Evolutionary conservation across 208 protist genomes (phyloP).

Genomic region (Acanthamoeba royreba): DNA sequence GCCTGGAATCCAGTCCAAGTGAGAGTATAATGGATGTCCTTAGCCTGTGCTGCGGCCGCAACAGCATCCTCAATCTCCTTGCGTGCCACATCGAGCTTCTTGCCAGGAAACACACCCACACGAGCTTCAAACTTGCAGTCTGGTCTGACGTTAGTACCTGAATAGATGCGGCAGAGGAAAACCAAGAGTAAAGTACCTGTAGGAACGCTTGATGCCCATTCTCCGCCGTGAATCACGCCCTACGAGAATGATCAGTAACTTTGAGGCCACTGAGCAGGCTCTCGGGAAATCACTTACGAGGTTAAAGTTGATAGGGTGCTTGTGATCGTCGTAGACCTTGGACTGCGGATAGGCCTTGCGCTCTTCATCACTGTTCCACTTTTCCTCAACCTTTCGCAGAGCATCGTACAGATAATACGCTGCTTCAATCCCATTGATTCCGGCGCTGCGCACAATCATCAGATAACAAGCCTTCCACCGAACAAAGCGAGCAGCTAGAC

Average conservation of each 20-base stretch:
- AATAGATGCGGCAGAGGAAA: too few species aligned
- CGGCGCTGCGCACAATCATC: neutral
- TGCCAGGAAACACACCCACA: slow-evolving; percentile 64
- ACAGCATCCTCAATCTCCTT: slow-evolving; percentile 35
- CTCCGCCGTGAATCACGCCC: slow-evolving; percentile 64
- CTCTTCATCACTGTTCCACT: slow-evolving; percentile 56
- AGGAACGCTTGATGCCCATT: slow-evolving; percentile 68
- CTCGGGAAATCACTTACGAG: too few species aligned
- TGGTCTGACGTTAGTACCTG: too few species aligned
- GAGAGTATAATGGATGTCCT: slow-evolving; percentile 41
- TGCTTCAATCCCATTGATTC: slow-evolving; percentile 68
- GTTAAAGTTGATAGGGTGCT: slow-evolving; percentile 71
- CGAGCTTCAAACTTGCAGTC: slow-evolving; percentile 61
- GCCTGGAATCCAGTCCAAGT: slow-evolving; percentile 71
- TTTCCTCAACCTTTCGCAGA: slow-evolving; percentile 54
- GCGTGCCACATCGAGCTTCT: slow-evolving; percentile 1
- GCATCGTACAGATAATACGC: slow-evolving; percentile 56
- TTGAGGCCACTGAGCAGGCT: neutral
- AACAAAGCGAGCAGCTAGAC: too few species aligned
- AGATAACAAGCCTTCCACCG: too few species aligned
- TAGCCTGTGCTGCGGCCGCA: slow-evolving; percentile 49
- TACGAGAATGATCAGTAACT: too few species aligned
- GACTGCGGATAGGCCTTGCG: neutral
- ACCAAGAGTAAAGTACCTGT: neutral
- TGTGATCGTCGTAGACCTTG: slow-evolving; percentile 29